Base-by-base conservation (phyloP, 306 rosid genomes). In the Cercis canadensis region DNA sequence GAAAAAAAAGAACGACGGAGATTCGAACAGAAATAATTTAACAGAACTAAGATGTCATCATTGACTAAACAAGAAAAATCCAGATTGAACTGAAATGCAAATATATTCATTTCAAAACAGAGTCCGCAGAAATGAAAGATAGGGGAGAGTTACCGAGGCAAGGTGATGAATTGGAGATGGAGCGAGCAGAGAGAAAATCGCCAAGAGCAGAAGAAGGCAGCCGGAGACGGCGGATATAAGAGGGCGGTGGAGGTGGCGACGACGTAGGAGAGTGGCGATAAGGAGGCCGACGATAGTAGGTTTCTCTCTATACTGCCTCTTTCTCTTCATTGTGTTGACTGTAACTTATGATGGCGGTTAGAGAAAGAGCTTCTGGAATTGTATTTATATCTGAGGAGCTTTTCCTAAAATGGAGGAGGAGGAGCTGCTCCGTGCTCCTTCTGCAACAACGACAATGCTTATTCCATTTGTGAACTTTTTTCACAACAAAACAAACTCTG, bases 211-310 rank as follows among this genome's bases (percentile, higher is more conserved):
- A 15, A 93, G 83, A 8, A 90, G 63, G 75, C 71, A 83, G 3
- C 78, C 85, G 52, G 84, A 82, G 57, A 87, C 36, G 39, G 87
- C 87, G 14, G 86, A 85, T 57, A 88, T 36, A 65, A 92, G 75
- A 14, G 87, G 81, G 24, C 78, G 87, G 62, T 80, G 51, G 34
- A 77, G 80, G 69, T 74, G 63, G 43, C 78, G 85, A 52, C 76
- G 68, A 49, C 69, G 84, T 13, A 83, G 52, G 55, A 85, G 60
- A 36, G 72, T 51, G 18, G 74, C 65, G 10, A 78, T n/a, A 17
- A 85, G 54, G 46, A 81, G 39, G 32, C 54, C 51, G 37, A 76
- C 1, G 46, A 73, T 0, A 61, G 64, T 76, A 17, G 64, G 63
- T 18, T 55, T 61, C 16, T 69, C 43, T 7, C 50, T 55, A 37